These are phyloP conservation scores for Hirsutella minnesotensis DNA, from an alignment of 2,329 filamentous ascomycete species.

Conservation along the genomic window DNA sequence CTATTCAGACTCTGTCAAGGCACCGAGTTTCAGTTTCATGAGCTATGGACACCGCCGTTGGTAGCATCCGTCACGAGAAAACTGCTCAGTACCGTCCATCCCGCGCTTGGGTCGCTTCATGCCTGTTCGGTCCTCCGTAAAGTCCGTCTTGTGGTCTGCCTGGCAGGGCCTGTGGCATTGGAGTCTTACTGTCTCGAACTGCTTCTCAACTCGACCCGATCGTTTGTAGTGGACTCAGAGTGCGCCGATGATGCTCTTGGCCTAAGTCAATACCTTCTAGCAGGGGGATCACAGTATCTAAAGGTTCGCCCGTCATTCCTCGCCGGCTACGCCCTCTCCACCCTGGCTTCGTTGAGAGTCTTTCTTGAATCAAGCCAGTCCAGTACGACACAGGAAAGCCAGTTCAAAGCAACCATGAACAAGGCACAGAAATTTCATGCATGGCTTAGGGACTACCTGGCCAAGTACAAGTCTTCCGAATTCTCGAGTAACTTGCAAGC, in stretches of 20 bases:
- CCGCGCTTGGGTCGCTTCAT: constrained; percentile 75
- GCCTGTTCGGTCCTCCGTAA: constrained; percentile 80
- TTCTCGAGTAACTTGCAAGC: constrained; percentile 38
- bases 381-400: constrained; percentile 73
- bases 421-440: constrained; percentile 64
- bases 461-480: constrained; percentile 42
- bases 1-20: constrained; percentile 67
- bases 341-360: constrained; percentile 63
- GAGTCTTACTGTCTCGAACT: constrained; percentile 80
- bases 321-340: constrained; percentile 68
- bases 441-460: constrained; percentile 66
- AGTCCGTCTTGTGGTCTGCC: constrained; percentile 65
- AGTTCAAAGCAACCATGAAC: constrained; percentile 64
- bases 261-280: constrained; percentile 72
- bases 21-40: constrained; percentile 49
- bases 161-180: constrained; percentile 63
- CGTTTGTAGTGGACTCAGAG: constrained; percentile 69
- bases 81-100: constrained; percentile 70
- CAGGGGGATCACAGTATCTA: constrained; percentile 54
- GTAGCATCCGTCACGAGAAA: constrained; percentile 64
- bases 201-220: constrained; percentile 68
- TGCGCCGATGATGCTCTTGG: constrained; percentile 88
- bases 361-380: constrained; percentile 66
- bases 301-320: constrained; percentile 59
- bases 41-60: constrained; percentile 66